Evolutionary conservation across 495 filamentous ascomycete species (phyloP), one percentile per base, ranked within the genome.

Genomic region (Penicillium taxi): DNA sequence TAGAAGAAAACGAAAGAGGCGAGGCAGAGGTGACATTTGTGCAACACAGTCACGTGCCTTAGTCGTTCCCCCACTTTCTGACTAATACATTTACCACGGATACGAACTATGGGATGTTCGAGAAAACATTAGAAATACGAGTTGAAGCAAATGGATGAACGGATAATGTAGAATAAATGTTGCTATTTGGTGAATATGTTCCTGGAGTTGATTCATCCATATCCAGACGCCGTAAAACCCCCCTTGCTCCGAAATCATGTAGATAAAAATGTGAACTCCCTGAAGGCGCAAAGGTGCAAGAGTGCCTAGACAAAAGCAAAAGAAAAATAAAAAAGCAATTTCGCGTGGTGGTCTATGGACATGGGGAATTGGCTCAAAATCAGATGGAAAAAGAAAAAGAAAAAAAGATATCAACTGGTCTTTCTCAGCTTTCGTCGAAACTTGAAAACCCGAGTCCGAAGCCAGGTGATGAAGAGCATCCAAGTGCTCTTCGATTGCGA

Each of bases 381-480:
- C 18, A 31, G 24, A 47, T 36, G 21, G 35, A 28, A 19, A 24
- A 12, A 24, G 14, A 23, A 35, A 24, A 39, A 17, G 32, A 35
- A 29, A 30, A 30, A 18, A 8, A 22, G 45, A 23, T 27, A 39
- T 56, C 47, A 59, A 28, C 28, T 47, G 38, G 52, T 25, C 35
- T 58, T 64, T 22, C 48, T 47, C 19, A 68, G 37, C 37, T 53
- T 66, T 30, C 66, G 57, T 14, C 59, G 50, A 24, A 70, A 43
- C 35, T 70, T 70, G 37, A 69, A 70, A 9, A 70, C 43, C 28
- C 65, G 57, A 20, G 66, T 70, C 26, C 62, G 56, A 39, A 69
- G 48, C 67, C 67, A 72, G 1, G 65, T 70, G 41, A 70, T 52
- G 40, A 70, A 72, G 15, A 61, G 55, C 38, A 69, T 55, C 67